Conservation (phyloP, 192 early-diverging fungal species). For the Coemansia sp. region DNA sequence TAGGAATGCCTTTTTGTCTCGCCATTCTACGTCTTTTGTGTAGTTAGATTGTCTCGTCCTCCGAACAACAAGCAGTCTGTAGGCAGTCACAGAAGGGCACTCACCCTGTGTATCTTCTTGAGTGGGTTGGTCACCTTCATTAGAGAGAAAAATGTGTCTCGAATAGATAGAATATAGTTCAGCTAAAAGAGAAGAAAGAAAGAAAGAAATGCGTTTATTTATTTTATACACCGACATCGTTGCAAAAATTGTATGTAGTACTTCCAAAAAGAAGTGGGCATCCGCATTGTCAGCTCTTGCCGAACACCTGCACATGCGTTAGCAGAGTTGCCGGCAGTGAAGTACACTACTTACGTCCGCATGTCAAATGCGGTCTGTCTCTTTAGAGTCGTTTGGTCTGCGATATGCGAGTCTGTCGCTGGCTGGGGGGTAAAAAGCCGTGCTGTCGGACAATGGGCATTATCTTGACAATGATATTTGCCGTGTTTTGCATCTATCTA, state of each 20-base stretch:
- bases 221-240: not conserved
- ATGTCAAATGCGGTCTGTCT: not conserved
- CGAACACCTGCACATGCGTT: constrained; percentile 7
- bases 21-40: not conserved
- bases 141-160: not conserved
- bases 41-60: not conserved
- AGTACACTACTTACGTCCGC: not conserved
- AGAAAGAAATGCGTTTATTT: not conserved
- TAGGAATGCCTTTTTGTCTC: not conserved
- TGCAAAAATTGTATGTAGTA: not conserved
- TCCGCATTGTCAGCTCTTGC: constrained; percentile 6
- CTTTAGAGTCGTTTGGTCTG: not conserved
- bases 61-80: not conserved
- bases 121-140: not conserved
- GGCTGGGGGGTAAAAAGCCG: not conserved
- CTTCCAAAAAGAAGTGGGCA: not conserved
- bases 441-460: not conserved
- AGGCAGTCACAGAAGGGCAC: not conserved
- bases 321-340: not conserved
- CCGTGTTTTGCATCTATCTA: not conserved
- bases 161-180: not conserved
- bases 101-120: constrained; percentile 11
- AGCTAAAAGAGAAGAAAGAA: not conserved
- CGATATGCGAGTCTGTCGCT: not conserved
- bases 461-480: not conserved